Conservation (phyloP, 345 rosid genomes). For the Clausena lansium region DNA sequence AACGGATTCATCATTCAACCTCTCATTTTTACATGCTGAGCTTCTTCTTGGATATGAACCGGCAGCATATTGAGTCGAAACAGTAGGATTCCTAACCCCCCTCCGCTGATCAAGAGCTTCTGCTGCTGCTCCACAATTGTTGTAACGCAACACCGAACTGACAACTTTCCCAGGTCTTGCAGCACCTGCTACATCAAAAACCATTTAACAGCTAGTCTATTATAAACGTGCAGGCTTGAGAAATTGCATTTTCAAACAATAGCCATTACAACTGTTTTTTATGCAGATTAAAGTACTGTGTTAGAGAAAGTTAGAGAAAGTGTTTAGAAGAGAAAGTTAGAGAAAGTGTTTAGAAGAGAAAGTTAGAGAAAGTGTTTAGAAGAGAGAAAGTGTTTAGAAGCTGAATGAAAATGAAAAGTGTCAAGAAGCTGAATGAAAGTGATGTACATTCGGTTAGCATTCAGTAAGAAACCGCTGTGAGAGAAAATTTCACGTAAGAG, state of each 20-base stretch:
- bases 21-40: conserved; percentile 59
- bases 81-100: conserved; percentile 64
- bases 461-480: background rate
- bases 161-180: conserved; percentile 90
- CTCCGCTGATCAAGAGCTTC: conserved; percentile 77
- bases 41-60: conserved; percentile 65
- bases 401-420: too few species aligned
- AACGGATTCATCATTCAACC: conserved; percentile 63
- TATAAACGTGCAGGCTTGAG: background rate
- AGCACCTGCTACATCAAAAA: conserved; percentile 49
- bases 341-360: too few species aligned
- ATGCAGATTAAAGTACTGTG: background rate
- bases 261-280: background rate
- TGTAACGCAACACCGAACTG: conserved; percentile 76
- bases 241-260: too few species aligned
- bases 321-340: too few species aligned
- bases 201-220: background rate
- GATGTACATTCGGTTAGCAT: too few species aligned
- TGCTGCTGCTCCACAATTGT: conserved; percentile 69
- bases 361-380: too few species aligned
- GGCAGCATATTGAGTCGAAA: conserved; percentile 48
- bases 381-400: too few species aligned
- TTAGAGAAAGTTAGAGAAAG: too few species aligned
- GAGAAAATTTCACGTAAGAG: background rate
- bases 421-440: too few species aligned